These are phyloP conservation scores for Aspergillus fumigatiaffinis DNA, from an alignment of 2,329 filamentous ascomycete genomes.

Conservation along the genomic window DNA sequence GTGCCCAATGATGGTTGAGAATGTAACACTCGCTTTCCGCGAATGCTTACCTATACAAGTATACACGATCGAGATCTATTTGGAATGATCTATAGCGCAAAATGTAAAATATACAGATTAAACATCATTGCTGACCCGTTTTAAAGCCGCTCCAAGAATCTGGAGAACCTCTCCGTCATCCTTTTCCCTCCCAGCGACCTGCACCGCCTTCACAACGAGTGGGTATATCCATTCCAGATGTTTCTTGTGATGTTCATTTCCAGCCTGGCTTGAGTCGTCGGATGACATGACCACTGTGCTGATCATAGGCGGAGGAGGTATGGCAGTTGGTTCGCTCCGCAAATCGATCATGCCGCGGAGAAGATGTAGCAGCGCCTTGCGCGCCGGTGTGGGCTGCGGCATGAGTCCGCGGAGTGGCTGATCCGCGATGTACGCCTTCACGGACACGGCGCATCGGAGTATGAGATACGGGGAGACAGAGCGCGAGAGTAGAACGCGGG, in stretches of 20 bases:
- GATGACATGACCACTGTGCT: conserved; percentile 7
- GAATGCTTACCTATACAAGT: background rate
- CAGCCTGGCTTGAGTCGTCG: conserved; percentile 51
- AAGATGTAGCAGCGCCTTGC: conserved; percentile 71
- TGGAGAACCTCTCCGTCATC: conserved; percentile 37
- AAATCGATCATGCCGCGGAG: conserved; percentile 64
- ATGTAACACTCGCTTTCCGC: background rate
- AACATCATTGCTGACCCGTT: conserved; percentile 51
- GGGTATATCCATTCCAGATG: conserved; percentile 81
- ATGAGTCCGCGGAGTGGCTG: conserved; percentile 84
- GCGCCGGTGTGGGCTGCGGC: conserved; percentile 79
- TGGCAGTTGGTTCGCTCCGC: conserved; percentile 65
- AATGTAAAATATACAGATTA: background rate
- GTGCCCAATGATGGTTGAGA: background rate
- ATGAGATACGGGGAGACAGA: conserved; percentile 78
- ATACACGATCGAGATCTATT: background rate
- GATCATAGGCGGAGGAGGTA: conserved; percentile 47
- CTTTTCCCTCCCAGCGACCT: conserved; percentile 38
- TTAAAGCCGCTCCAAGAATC: conserved; percentile 58
- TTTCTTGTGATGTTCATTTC: conserved; percentile 52
- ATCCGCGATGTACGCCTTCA: conserved; percentile 85
- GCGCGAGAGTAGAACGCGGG: conserved; percentile 62
- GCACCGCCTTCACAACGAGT: conserved; percentile 47
- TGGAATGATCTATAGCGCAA: background rate
- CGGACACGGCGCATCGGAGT: conserved; percentile 70